Base-by-base conservation (phyloP, 108 stramenopile genomes). In the Heterococcus sp. region DNA sequence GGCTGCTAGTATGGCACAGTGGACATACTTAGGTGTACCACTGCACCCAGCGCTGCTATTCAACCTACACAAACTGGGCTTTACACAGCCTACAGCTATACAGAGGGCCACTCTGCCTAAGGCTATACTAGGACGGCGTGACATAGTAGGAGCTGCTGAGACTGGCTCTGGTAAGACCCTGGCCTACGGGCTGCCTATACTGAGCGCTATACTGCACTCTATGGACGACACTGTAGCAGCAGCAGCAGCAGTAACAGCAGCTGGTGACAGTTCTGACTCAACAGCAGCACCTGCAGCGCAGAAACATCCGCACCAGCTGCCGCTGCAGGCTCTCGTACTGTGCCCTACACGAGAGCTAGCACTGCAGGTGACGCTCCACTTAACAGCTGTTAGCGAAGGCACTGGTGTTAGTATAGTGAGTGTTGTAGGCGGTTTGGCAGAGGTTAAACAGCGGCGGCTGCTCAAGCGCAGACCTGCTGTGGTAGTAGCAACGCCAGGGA, bases 261-360 rank as follows among this genome's bases (percentile, higher is more conserved):
- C n/a, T n/a, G n/a, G n/a, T n/a, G n/a, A n/a, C n/a, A n/a, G n/a
- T n/a, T n/a, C n/a, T n/a, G n/a, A n/a, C n/a, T n/a, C n/a, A n/a
- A n/a, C n/a, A n/a, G n/a, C n/a, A n/a, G n/a, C n/a, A n/a, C n/a
- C n/a, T n/a, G n/a, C n/a, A n/a, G n/a, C n/a, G n/a, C n/a, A n/a
- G n/a, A n/a, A n/a, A n/a, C n/a, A n/a, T n/a, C n/a, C n/a, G n/a
- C n/a, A n/a, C 32, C 37, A 28, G 36, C 28, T 35, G 40, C 31
- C 21, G 46, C 74, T 94, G 27, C 89, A 86, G 69, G 94, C 94
- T 31, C 85, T 98, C 39, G 90, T 96, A 66, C 74, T 98, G 1
- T 87, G 92, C 26, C 97, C 97, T 1, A 97, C 97, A 4, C 86
- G 95, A 11, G 95, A 98, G 85, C 85, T 96, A 38, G 97, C 97